Evolutionary conservation across 495 filamentous ascomycete genomes (phyloP).

Genomic region (Penicillium angulare): DNA sequence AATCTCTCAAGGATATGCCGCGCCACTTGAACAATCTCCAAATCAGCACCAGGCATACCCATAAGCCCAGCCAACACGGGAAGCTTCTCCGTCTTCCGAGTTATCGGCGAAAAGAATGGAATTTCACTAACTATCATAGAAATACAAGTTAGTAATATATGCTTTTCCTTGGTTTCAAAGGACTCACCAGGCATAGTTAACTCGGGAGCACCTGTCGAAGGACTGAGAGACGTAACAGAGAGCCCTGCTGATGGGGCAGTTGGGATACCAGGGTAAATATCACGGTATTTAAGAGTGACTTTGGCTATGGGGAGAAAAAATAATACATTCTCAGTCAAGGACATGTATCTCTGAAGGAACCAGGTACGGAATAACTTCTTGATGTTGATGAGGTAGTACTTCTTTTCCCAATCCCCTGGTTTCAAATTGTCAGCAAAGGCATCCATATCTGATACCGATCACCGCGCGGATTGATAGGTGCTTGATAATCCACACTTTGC

Average conservation of each 20-base stretch:
- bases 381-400: not conserved
- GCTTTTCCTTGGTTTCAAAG: not conserved
- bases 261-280: not conserved
- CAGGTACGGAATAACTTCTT: not conserved
- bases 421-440: too few species aligned
- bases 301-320: not conserved
- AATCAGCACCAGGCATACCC: not conserved
- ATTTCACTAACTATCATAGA: not conserved
- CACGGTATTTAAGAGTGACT: not conserved
- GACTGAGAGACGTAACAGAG: not conserved
- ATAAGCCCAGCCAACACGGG: not conserved
- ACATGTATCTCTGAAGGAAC: not conserved
- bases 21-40: not conserved
- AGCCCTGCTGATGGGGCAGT: not conserved
- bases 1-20: not conserved
- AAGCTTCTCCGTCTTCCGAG: not conserved
- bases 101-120: not conserved
- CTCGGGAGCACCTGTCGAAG: not conserved
- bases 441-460: not conserved
- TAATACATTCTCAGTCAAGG: not conserved
- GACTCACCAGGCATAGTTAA: not conserved
- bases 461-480: not conserved
- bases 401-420: not conserved
- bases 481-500: not conserved
- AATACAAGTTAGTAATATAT: not conserved